These are phyloP conservation scores for Solanum phureja DNA, from an alignment of 257 asterid genomes.

Conservation along the genomic window DNA sequence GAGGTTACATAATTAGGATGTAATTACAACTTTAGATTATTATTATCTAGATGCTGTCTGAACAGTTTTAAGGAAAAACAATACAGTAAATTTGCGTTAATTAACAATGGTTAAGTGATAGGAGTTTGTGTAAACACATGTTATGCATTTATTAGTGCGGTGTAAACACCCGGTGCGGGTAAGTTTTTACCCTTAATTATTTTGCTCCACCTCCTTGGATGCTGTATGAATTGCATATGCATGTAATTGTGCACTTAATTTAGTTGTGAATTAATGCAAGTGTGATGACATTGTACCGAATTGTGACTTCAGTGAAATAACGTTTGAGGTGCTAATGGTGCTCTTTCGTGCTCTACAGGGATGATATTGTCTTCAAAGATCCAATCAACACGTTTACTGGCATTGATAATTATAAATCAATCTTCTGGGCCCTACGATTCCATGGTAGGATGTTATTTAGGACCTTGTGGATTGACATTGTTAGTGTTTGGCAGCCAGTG, in stretches of 20 bases:
- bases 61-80: neutral
- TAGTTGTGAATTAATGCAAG: neutral
- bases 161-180: neutral
- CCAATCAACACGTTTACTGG: conserved; percentile 81
- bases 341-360: conserved; percentile 33
- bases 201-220: neutral
- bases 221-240: neutral
- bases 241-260: neutral
- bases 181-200: neutral
- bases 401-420: conserved; percentile 69
- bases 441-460: conserved; percentile 69
- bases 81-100: neutral
- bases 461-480: conserved; percentile 78
- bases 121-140: neutral
- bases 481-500: conserved; percentile 95
- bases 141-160: neutral
- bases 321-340: neutral
- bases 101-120: neutral
- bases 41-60: neutral
- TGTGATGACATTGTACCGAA: neutral
- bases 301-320: neutral
- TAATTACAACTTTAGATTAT: neutral
- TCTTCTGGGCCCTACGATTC: conserved; percentile 81
- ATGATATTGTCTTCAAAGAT: conserved; percentile 75
- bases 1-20: neutral